phyloP scores from a whole-genome alignment of 441 rosid genomes.

The Jatropha multifida region DNA sequence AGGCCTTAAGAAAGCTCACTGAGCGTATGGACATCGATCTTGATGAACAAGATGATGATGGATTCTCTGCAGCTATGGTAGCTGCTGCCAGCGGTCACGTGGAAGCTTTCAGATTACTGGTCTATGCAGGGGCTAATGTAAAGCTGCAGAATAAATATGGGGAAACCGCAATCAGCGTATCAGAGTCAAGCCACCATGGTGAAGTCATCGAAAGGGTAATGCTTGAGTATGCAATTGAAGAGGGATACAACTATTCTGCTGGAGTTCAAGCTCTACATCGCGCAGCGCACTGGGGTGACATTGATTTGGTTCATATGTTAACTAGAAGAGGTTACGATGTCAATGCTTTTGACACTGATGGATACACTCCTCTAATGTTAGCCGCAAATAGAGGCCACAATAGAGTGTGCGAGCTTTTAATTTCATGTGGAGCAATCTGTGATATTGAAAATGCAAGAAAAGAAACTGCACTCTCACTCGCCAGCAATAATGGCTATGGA shows the following conservation, averaged over 20 bases:
- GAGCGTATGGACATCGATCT: constrained; percentile 43
- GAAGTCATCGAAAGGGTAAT: constrained; percentile 82
- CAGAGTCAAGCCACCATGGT: constrained; percentile 55
- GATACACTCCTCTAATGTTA: constrained; percentile 89
- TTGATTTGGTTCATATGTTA: constrained; percentile 57
- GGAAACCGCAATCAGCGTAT: constrained; percentile 61
- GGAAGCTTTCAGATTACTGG: constrained; percentile 72
- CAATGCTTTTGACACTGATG: constrained; percentile 64
- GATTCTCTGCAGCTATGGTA: constrained; percentile 83
- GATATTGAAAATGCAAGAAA: constrained; percentile 48
- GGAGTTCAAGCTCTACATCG: constrained; percentile 86
- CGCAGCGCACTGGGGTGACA: constrained; percentile 80
- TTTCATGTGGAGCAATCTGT: constrained; percentile 61
- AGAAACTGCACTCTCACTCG: constrained; percentile 63
- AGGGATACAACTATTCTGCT: constrained; percentile 58
- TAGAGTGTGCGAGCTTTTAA: constrained; percentile 55
- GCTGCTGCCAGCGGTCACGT: constrained; percentile 72
- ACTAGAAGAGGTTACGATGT: constrained; percentile 61
- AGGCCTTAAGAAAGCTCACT: constrained; percentile 58
- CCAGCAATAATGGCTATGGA: constrained; percentile 30
- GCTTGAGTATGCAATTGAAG: constrained; percentile 85
- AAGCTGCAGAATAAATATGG: constrained; percentile 66
- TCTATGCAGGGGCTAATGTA: constrained; percentile 80
- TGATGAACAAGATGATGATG: constrained; percentile 78
- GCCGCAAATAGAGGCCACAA: constrained; percentile 85